Percentiles rank a stretch among this genome's conserved stretches.
Conservation (phyloP, 148 eudicot genomes). For the Cornus suecica region DNA sequence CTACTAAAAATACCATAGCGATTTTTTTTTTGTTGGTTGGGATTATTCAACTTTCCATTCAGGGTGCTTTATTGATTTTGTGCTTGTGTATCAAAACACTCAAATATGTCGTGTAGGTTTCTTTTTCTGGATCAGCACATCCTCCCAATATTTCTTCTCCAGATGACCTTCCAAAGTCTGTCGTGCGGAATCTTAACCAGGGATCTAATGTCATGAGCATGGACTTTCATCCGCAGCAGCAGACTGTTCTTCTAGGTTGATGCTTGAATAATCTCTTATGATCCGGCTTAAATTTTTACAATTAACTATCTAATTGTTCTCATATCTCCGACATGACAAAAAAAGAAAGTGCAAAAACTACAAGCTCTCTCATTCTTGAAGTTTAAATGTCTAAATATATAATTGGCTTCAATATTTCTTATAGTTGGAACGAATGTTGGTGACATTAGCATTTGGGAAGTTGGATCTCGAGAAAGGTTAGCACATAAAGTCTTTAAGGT, state of each 20-base stretch:
- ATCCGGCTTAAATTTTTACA: neutral
- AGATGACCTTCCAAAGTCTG: slow-evolving; percentile 54
- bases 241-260: slow-evolving; percentile 55
- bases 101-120: slow-evolving; percentile 27
- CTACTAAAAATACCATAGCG: neutral
- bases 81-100: neutral
- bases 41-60: neutral
- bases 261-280: slow-evolving; percentile 4
- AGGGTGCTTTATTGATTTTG: neutral
- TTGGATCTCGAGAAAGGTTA: slow-evolving; percentile 60
- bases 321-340: neutral
- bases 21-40: neutral
- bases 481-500: slow-evolving; percentile 61
- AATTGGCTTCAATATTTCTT: slow-evolving; percentile 15
- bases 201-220: slow-evolving; percentile 60
- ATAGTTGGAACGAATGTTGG: slow-evolving; percentile 74
- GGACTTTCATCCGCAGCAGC: slow-evolving; percentile 66
- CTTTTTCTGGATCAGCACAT: slow-evolving; percentile 48
- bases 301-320: neutral
- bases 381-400: slow-evolving; percentile 3
- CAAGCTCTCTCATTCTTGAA: neutral
- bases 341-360: neutral
- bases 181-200: slow-evolving; percentile 41
- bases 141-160: slow-evolving; percentile 35
- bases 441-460: slow-evolving; percentile 70